phyloP scores from a whole-genome alignment of 768 basidiomycete genomes.

The Cystofilobasidium capitatum region DNA sequence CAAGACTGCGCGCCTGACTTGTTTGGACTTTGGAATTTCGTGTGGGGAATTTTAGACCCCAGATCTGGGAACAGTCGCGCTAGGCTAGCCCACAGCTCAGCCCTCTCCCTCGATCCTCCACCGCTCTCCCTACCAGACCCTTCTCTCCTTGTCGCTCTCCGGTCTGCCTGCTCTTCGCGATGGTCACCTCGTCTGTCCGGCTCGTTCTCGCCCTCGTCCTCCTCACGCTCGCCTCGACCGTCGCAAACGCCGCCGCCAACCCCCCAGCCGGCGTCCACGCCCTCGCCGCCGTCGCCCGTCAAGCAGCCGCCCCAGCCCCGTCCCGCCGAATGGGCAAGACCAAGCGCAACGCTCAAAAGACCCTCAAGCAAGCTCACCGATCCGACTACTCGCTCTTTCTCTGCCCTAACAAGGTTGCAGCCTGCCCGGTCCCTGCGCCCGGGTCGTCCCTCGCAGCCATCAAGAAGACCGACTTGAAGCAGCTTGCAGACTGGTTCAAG shows the following conservation, averaged over 20 bases:
- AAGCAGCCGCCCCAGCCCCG: conserved; percentile 30
- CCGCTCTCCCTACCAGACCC: too few species aligned
- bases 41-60: too few species aligned
- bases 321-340: conserved; percentile 35
- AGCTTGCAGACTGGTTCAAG: conserved; percentile 39
- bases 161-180: neutral
- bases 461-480: conserved; percentile 30
- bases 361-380: conserved; percentile 30
- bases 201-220: conserved; percentile 30
- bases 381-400: conserved; percentile 39
- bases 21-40: too few species aligned
- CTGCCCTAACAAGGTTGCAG: conserved; percentile 36
- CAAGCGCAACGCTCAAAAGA: conserved; percentile 32
- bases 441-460: conserved; percentile 21
- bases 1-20: too few species aligned
- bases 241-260: conserved; percentile 21
- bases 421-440: conserved; percentile 33
- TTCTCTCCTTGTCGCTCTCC: neutral
- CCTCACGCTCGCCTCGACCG: conserved; percentile 23
- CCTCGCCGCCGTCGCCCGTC: conserved; percentile 27
- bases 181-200: conserved; percentile 30
- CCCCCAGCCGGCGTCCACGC: conserved; percentile 27
- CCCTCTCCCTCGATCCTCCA: too few species aligned
- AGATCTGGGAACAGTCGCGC: too few species aligned
- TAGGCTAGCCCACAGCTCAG: too few species aligned